These are phyloP conservation scores for Nakaseomyces kungkrabaensis DNA, from an alignment of 1,139 yeast species.

Conservation along the genomic window DNA sequence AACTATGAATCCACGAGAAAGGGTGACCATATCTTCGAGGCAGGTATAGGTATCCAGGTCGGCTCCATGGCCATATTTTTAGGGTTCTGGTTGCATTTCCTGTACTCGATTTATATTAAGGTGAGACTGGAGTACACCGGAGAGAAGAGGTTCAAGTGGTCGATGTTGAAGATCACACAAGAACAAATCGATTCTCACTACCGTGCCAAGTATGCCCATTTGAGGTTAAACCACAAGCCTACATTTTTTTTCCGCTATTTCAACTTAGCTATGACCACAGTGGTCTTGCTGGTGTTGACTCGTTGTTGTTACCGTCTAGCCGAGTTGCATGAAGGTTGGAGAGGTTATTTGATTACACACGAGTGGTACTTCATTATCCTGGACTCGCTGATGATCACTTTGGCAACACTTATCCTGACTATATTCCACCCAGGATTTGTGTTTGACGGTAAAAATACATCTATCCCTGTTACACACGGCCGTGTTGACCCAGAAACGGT, in stretches of 20 bases:
- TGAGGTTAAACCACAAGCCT: slow-evolving; percentile 20
- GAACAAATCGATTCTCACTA: slow-evolving; percentile 22
- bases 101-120: slow-evolving; percentile 37
- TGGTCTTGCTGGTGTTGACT: slow-evolving; percentile 51
- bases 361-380: slow-evolving; percentile 68
- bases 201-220: slow-evolving; percentile 15
- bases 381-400: slow-evolving; percentile 62
- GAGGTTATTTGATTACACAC: slow-evolving; percentile 55
- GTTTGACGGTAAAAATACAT: slow-evolving; percentile 27
- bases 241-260: slow-evolving; percentile 36
- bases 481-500: slow-evolving; percentile 14
- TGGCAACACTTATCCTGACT: slow-evolving; percentile 39
- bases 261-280: slow-evolving; percentile 42
- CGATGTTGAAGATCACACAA: slow-evolving; percentile 24
- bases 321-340: slow-evolving; percentile 73
- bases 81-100: slow-evolving; percentile 45
- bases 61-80: slow-evolving; percentile 60
- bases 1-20: slow-evolving; percentile 30
- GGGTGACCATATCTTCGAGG: slow-evolving; percentile 75
- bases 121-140: slow-evolving; percentile 23
- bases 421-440: slow-evolving; percentile 61
- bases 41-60: slow-evolving; percentile 74
- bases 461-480: slow-evolving; percentile 20
- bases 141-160: slow-evolving; percentile 17
- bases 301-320: slow-evolving; percentile 76